These are phyloP conservation scores for Lactarius tabidus DNA, from an alignment of 768 basidiomycete species.

Conservation along the genomic window DNA sequence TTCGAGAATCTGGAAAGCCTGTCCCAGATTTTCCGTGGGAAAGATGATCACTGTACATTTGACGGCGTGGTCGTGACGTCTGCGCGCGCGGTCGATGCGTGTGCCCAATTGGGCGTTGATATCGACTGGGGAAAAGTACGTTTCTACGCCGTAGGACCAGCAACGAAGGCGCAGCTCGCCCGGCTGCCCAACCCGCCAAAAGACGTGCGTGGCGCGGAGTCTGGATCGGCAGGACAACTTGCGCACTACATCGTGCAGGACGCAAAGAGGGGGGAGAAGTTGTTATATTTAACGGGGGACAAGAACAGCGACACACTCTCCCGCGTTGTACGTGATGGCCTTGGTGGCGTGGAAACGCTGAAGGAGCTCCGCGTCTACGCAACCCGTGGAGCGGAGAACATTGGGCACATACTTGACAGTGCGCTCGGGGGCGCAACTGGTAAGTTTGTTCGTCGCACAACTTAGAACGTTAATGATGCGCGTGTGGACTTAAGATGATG, in stretches of 20 bases:
- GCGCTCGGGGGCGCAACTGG: slow-evolving; percentile 7
- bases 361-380: slow-evolving; percentile 62
- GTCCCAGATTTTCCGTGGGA: slow-evolving; percentile 36
- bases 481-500: not conserved
- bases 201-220: slow-evolving; percentile 44
- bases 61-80: slow-evolving; percentile 77
- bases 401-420: slow-evolving; percentile 41
- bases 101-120: slow-evolving; percentile 34
- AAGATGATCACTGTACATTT: slow-evolving; percentile 27
- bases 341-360: slow-evolving; percentile 43
- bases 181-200: slow-evolving; percentile 31
- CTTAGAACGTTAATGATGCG: not conserved
- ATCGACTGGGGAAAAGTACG: slow-evolving; percentile 52
- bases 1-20: slow-evolving; percentile 49
- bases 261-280: slow-evolving; percentile 31
- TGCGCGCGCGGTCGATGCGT: slow-evolving; percentile 71
- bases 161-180: slow-evolving; percentile 45
- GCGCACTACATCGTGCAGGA: slow-evolving; percentile 57
- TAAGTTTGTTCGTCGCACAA: slow-evolving; percentile 3
- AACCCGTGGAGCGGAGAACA: slow-evolving; percentile 54
- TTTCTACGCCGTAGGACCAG: slow-evolving; percentile 76
- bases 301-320: slow-evolving; percentile 74
- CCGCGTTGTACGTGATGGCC: slow-evolving; percentile 39
- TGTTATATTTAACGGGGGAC: slow-evolving; percentile 83
- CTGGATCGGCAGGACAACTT: slow-evolving; percentile 67